Evolutionary conservation across 2,329 filamentous ascomycete species (phyloP).

Genomic region (Daldinia sp.): DNA sequence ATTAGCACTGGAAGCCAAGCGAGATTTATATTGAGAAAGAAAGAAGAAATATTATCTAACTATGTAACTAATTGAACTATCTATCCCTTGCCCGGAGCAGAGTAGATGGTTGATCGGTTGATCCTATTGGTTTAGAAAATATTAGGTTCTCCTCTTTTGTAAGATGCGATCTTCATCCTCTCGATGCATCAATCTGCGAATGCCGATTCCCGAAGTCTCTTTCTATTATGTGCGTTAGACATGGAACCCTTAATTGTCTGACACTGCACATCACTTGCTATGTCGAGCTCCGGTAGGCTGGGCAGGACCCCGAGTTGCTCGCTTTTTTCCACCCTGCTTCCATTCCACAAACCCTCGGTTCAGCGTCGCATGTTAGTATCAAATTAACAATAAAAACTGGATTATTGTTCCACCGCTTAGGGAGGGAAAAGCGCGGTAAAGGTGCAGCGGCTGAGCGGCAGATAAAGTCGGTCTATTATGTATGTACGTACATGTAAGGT

Average conservation of each 20-base stretch:
- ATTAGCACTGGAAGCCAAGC: conserved; percentile 12
- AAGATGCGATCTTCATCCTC: conserved; percentile 22
- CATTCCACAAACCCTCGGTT: conserved; percentile 20
- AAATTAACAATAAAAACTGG: conserved; percentile 13
- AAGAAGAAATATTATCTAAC: not conserved
- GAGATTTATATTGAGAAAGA: conserved; percentile 12
- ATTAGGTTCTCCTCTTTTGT: conserved; percentile 24
- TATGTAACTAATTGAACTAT: conserved; percentile 12
- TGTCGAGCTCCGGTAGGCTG: conserved; percentile 38
- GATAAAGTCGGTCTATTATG: not conserved
- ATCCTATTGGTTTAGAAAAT: conserved; percentile 29
- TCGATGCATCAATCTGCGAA: conserved; percentile 16
- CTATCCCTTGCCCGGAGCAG: conserved; percentile 10
- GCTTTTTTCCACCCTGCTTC: conserved; percentile 19
- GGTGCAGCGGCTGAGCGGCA: not conserved
- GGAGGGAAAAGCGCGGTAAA: conserved; percentile 4
- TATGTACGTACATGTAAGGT: not conserved
- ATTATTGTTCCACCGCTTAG: conserved; percentile 32
- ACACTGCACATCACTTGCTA: conserved; percentile 35
- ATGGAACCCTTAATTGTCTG: conserved; percentile 17
- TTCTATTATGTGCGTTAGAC: conserved; percentile 1
- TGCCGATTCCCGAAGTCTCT: conserved; percentile 34
- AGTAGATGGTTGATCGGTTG: not conserved
- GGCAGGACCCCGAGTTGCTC: conserved; percentile 33
- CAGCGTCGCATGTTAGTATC: conserved; percentile 23